Conservation (phyloP, 2,329 filamentous ascomycete genomes). For the Verticillium albo-atrum region DNA sequence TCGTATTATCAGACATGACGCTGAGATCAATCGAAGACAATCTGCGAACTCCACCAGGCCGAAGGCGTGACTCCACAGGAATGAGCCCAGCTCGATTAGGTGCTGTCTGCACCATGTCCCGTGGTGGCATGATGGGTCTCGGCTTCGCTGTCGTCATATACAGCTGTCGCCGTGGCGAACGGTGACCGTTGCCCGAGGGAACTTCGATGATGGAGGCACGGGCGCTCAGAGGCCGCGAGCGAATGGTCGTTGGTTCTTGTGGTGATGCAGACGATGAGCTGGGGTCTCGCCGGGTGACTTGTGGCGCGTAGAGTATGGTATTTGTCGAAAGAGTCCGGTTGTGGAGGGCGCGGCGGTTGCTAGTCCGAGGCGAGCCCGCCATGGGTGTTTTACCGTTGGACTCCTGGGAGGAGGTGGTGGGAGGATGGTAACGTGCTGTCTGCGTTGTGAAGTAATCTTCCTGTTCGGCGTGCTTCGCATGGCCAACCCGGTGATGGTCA, state of each 20-base stretch:
- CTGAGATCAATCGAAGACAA: conserved; percentile 67
- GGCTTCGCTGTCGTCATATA: conserved; percentile 45
- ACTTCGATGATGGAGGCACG: conserved; percentile 25
- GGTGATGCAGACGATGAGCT: conserved; percentile 41
- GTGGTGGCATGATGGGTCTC: conserved; percentile 50
- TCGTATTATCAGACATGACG: conserved; percentile 67
- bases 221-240: conserved; percentile 20
- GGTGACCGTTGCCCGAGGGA: conserved; percentile 28
- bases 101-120: conserved; percentile 49
- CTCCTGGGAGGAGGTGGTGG: conserved; percentile 22
- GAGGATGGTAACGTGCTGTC: conserved; percentile 15
- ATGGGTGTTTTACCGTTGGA: conserved; percentile 15
- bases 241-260: conserved; percentile 12
- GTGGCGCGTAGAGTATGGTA: conserved; percentile 80
- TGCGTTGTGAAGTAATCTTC: conserved; percentile 54
- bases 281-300: conserved; percentile 32
- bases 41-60: conserved; percentile 33
- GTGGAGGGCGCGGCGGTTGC: conserved; percentile 46
- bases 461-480: conserved; percentile 16
- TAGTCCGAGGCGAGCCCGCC: conserved; percentile 25
- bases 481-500: conserved; percentile 13
- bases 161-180: conserved; percentile 42
- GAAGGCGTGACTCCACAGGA: conserved; percentile 41
- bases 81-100: conserved; percentile 52
- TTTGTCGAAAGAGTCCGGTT: conserved; percentile 72